Evolutionary conservation across 2,329 filamentous ascomycete species (phyloP).

Genomic region (Sclerotinia minor): DNA sequence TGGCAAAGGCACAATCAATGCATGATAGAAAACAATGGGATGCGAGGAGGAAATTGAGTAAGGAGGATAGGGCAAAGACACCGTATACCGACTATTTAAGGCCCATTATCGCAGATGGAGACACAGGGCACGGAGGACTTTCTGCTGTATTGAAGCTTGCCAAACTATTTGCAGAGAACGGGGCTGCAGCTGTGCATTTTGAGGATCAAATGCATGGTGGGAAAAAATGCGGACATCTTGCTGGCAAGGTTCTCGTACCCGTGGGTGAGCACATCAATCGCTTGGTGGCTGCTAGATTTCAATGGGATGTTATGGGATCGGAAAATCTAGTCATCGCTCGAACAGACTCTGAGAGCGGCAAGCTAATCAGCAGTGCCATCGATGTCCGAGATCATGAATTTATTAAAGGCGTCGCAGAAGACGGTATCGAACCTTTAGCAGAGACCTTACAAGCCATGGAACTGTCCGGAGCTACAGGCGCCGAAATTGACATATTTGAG

Average conservation of each 20-base stretch:
- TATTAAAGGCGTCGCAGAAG: conserved; percentile 81
- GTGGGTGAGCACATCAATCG: conserved; percentile 96
- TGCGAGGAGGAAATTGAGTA: conserved; percentile 71
- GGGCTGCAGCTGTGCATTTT: conserved; percentile 93
- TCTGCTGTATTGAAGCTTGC: conserved; percentile 93
- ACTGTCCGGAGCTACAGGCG: conserved; percentile 68
- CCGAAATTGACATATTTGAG: conserved; percentile 84
- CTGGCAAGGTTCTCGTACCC: conserved; percentile 93
- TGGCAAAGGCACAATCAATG: conserved; percentile 95
- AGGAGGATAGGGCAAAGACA: conserved; percentile 70
- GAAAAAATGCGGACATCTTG: conserved; percentile 97
- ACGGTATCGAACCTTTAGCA: conserved; percentile 73
- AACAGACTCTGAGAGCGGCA: conserved; percentile 93
- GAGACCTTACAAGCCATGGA: conserved; percentile 93
- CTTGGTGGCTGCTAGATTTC: conserved; percentile 85
- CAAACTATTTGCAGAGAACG: conserved; percentile 96
- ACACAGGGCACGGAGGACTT: conserved; percentile 91
- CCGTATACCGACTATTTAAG: conserved; percentile 91
- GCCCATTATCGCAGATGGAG: conserved; percentile 93
- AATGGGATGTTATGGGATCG: conserved; percentile 97
- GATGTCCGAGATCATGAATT: conserved; percentile 96
- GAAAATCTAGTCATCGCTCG: conserved; percentile 94
- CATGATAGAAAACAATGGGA: conserved; percentile 98
- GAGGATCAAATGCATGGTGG: conserved; percentile 97
- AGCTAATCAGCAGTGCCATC: conserved; percentile 83